These are phyloP conservation scores for Aspergillus viridinutans DNA, from an alignment of 2,329 filamentous ascomycete species.

Conservation along the genomic window DNA sequence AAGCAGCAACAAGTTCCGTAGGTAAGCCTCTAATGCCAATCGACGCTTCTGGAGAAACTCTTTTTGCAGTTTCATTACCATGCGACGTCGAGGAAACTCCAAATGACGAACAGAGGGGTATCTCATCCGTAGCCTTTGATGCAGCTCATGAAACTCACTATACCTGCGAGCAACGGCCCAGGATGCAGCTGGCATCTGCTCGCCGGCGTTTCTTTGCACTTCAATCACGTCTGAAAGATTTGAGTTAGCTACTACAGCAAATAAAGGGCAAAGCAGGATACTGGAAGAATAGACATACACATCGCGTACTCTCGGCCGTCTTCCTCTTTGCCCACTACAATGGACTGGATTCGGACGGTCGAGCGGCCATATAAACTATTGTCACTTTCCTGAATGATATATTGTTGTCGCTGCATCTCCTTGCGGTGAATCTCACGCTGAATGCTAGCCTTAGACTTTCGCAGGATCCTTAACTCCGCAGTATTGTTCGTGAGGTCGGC, in stretches of 20 bases:
- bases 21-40: constrained; percentile 76
- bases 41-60: constrained; percentile 92
- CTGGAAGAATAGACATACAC: constrained; percentile 48
- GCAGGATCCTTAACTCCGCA: constrained; percentile 83
- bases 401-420: constrained; percentile 93
- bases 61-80: constrained; percentile 94
- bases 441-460: constrained; percentile 89
- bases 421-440: constrained; percentile 90
- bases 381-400: constrained; percentile 95
- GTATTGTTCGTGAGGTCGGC: constrained; percentile 97
- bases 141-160: constrained; percentile 93
- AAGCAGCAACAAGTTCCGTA: constrained; percentile 74
- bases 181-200: constrained; percentile 93
- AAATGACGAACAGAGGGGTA: constrained; percentile 86
- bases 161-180: constrained; percentile 93
- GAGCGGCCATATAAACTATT: constrained; percentile 94
- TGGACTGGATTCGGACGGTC: constrained; percentile 82
- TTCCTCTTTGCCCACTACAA: constrained; percentile 86
- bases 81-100: constrained; percentile 84
- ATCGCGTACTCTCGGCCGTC: constrained; percentile 91
- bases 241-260: constrained; percentile 12
- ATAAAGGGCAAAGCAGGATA: background rate
- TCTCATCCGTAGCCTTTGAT: constrained; percentile 77
- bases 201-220: constrained; percentile 81
- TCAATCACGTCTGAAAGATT: constrained; percentile 68